These are phyloP conservation scores for Penstemon eatonii DNA, from an alignment of 257 asterid genomes.

Conservation along the genomic window DNA sequence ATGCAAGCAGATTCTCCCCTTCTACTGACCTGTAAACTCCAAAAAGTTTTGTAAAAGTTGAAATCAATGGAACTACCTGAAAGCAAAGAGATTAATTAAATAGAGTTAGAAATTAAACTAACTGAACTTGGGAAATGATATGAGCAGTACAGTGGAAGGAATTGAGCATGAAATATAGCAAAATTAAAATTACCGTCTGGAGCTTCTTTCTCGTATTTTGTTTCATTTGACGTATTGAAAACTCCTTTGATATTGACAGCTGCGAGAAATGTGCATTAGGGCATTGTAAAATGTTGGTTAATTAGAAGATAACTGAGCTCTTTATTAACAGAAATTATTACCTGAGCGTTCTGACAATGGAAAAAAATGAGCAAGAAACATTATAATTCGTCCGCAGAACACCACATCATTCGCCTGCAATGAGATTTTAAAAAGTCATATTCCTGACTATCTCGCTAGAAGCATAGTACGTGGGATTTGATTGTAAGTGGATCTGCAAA, in stretches of 20 bases:
- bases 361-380: slow-evolving; percentile 98
- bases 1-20: slow-evolving; percentile 16
- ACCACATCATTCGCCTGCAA: slow-evolving; percentile 98
- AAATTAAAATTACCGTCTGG: slow-evolving; percentile 66
- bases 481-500: no score
- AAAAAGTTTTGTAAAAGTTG: slow-evolving; percentile 94
- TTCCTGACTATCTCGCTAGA: neutral
- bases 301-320: slow-evolving; percentile 1
- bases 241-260: slow-evolving; percentile 98
- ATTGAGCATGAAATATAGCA: slow-evolving; percentile 19
- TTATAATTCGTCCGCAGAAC: slow-evolving; percentile 94
- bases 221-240: slow-evolving; percentile 94
- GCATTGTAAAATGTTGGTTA: slow-evolving; percentile 27
- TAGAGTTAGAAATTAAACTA: slow-evolving; percentile 10
- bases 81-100: slow-evolving; percentile 34
- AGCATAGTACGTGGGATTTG: no score
- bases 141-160: slow-evolving; percentile 11
- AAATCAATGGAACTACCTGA: slow-evolving; percentile 90
- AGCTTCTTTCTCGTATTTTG: slow-evolving; percentile 88
- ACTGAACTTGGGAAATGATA: slow-evolving; percentile 21
- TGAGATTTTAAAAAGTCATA: slow-evolving; percentile 1
- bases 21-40: slow-evolving; percentile 93
- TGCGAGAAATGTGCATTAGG: slow-evolving; percentile 40
- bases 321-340: slow-evolving; percentile 29
- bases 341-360: slow-evolving; percentile 99